Conservation (phyloP, 2,329 filamentous ascomycete genomes). For the Sclerotinia borealis region DNA sequence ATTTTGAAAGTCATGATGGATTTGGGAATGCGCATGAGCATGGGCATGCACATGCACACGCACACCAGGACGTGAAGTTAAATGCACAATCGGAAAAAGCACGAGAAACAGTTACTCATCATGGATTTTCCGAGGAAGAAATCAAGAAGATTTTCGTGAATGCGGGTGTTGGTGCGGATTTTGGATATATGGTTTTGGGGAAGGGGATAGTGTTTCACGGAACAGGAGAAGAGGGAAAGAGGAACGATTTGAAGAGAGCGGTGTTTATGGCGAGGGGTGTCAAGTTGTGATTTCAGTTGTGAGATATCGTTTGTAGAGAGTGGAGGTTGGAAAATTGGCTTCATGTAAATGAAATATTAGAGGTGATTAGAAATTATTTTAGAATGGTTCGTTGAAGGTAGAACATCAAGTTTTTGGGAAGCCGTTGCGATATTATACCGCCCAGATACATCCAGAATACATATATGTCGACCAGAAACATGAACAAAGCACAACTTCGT, state of each 20-base stretch:
- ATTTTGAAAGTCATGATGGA: slow-evolving; percentile 52
- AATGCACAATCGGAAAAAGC: slow-evolving; percentile 29
- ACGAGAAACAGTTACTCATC: slow-evolving; percentile 52
- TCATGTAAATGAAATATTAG: no score
- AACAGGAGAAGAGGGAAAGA: slow-evolving; percentile 7
- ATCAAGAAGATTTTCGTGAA: slow-evolving; percentile 55
- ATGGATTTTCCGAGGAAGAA: slow-evolving; percentile 57
- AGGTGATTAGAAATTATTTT: no score
- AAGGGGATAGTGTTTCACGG: slow-evolving; percentile 26
- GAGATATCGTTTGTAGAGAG: neutral
- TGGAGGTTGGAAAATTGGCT: neutral
- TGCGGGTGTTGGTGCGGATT: slow-evolving; percentile 54
- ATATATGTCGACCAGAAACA: no score
- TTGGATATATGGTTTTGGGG: slow-evolving; percentile 41
- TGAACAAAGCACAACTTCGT: no score
- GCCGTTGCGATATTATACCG: no score
- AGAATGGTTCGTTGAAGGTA: neutral
- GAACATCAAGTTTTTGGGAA: neutral
- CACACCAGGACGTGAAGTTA: slow-evolving; percentile 10
- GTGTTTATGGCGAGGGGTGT: slow-evolving; percentile 24
- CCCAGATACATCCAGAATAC: no score
- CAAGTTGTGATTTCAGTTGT: slow-evolving; percentile 15
- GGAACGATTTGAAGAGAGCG: slow-evolving; percentile 16
- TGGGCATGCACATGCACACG: slow-evolving; percentile 27
- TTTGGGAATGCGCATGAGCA: slow-evolving; percentile 17